These are phyloP conservation scores for Globisporangium cederbergense DNA, from an alignment of 352 stramenopile species.

Conservation along the genomic window DNA sequence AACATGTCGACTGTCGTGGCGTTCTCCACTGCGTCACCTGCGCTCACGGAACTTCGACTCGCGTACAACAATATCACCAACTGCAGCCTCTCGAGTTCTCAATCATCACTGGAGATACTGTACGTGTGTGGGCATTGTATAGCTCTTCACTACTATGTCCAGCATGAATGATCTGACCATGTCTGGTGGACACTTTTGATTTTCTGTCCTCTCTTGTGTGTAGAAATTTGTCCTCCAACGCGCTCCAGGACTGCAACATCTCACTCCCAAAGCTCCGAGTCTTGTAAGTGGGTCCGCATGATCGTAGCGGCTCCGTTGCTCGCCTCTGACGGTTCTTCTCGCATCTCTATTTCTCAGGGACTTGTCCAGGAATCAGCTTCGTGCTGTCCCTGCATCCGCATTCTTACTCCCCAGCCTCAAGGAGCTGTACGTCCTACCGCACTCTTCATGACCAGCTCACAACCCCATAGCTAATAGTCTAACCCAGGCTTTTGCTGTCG, in stretches of 20 bases:
- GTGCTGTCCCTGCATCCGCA: conserved; percentile 6
- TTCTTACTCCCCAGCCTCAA: conserved; percentile 18
- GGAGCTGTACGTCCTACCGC: conserved; percentile 17
- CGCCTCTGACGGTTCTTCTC: neutral
- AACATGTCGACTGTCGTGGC: conserved; percentile 11
- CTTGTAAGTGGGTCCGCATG: conserved; percentile 9
- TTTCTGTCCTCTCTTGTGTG: neutral
- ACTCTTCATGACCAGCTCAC: neutral
- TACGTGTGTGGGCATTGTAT: neutral
- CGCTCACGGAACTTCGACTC: conserved; percentile 19
- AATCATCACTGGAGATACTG: conserved; percentile 13
- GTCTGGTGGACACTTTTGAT: neutral
- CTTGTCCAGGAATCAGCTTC: conserved; percentile 17
- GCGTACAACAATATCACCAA: conserved; percentile 19
- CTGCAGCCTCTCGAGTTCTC: conserved; percentile 12
- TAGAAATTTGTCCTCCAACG: conserved; percentile 26
- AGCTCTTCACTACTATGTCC: no score
- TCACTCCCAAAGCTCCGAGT: conserved; percentile 14
- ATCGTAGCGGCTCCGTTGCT: neutral
- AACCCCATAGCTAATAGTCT: neutral
- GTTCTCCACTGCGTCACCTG: conserved; percentile 1
- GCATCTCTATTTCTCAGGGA: conserved; percentile 7
- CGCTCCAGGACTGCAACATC: conserved; percentile 15
- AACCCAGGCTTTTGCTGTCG: neutral
- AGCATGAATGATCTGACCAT: neutral